These are phyloP conservation scores for Gryganskiella cystojenkinii DNA, from an alignment of 192 early-diverging fungal species.

Conservation along the genomic window DNA sequence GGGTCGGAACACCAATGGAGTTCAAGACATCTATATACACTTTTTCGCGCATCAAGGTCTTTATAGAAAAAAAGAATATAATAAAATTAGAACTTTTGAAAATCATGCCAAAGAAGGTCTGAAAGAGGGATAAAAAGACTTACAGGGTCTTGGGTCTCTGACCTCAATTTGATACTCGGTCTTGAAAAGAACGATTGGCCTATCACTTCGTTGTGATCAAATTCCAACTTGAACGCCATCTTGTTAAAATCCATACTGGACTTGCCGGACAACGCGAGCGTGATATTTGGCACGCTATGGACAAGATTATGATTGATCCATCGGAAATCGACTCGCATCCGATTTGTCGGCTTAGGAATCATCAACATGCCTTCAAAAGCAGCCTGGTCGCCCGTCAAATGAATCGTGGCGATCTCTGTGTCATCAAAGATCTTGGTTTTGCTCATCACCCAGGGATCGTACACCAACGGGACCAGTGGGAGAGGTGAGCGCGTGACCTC, in stretches of 20 bases:
- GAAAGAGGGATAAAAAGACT: no score
- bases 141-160: conserved; percentile 35
- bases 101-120: no score
- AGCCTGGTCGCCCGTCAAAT: conserved; percentile 1
- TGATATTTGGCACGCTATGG: conserved; percentile 2
- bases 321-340: conserved; percentile 13
- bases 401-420: conserved; percentile 10
- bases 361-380: neutral
- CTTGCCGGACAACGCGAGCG: conserved; percentile 9
- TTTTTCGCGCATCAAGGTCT: conserved; percentile 52
- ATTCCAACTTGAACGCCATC: conserved; percentile 16
- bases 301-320: conserved; percentile 17
- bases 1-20: conserved; percentile 33
- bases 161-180: conserved; percentile 34
- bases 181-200: conserved; percentile 24
- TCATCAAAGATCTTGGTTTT: conserved; percentile 16
- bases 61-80: no score
- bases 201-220: neutral
- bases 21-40: conserved; percentile 48
- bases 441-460: conserved; percentile 8
- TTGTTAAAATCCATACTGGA: conserved; percentile 48
- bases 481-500: neutral
- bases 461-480: conserved; percentile 9
- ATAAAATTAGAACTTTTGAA: no score
- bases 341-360: neutral